A percentile compares a stretch with the other conserved stretches of the same genome.
phyloP scores from a whole-genome alignment of 352 stramenopile species.

The Peronospora tabacina region DNA sequence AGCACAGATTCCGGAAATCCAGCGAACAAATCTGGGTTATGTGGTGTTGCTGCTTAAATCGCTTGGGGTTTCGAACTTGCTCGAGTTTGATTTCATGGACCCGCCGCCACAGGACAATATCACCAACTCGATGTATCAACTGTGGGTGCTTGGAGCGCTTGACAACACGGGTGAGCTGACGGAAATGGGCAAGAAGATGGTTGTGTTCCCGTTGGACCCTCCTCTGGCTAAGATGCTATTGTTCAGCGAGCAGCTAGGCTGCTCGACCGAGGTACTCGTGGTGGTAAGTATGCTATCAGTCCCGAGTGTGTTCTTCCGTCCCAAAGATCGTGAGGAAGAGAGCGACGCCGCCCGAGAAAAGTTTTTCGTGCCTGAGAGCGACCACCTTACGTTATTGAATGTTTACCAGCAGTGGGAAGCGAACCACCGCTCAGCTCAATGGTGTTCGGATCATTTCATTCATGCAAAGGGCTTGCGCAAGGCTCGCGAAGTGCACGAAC shows the following conservation, averaged over 20 bases:
- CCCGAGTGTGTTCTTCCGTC: conserved; percentile 94
- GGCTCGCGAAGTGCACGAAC: conserved; percentile 88
- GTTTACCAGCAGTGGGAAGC: conserved; percentile 93
- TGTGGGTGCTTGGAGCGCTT: conserved; percentile 97
- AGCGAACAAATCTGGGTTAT: conserved; percentile 96
- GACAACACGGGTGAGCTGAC: conserved; percentile 97
- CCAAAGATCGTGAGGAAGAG: conserved; percentile 96
- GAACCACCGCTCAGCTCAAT: conserved; percentile 93
- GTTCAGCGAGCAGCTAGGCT: conserved; percentile 90
- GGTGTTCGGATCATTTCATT: conserved; percentile 95
- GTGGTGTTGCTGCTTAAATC: conserved; percentile 98
- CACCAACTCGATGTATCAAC: conserved; percentile 97
- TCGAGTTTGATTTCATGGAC: conserved; percentile 99
- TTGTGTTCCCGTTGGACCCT: conserved; percentile 97
- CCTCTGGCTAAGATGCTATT: conserved; percentile 94
- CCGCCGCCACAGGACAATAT: conserved; percentile 95
- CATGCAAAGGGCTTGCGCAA: conserved; percentile 93
- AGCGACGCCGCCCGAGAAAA: conserved; percentile 95
- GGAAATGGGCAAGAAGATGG: conserved; percentile 94
- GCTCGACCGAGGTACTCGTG: conserved; percentile 92
- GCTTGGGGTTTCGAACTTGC: conserved; percentile 91
- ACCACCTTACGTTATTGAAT: conserved; percentile 96
- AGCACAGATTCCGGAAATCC: conserved; percentile 96
- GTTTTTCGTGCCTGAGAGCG: conserved; percentile 98
- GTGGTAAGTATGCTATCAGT: conserved; percentile 97